Percentiles rank a stretch among this genome's conserved stretches.
phyloP scores from a whole-genome alignment of 208 protist species.

The Trichomonas gallinae region DNA sequence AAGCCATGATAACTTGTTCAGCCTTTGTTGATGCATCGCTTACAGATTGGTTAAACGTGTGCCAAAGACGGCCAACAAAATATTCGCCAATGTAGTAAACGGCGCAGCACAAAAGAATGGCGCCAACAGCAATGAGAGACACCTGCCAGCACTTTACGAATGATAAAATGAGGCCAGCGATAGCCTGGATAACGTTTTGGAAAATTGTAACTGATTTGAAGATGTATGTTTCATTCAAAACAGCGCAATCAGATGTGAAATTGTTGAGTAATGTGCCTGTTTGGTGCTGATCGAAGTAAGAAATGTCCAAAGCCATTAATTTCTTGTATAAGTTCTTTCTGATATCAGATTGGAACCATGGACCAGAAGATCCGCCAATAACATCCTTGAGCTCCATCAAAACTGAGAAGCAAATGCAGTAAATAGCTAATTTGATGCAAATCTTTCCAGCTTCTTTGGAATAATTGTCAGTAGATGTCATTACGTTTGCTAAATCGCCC shows the following conservation, averaged over 20 bases:
- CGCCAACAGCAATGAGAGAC: background rate
- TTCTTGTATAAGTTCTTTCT: background rate
- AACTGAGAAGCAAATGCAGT: background rate
- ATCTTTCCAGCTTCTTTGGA: background rate
- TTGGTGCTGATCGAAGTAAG: background rate
- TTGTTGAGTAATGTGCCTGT: background rate
- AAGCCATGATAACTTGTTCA: background rate
- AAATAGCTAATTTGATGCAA: background rate
- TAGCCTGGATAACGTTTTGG: background rate
- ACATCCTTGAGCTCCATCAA: background rate
- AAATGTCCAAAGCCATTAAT: background rate
- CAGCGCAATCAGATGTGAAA: background rate
- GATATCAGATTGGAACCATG: background rate
- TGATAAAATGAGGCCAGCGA: background rate
- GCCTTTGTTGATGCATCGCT: background rate
- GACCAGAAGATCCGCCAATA: background rate
- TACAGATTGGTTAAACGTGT: background rate
- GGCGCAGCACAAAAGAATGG: background rate
- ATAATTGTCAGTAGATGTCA: background rate
- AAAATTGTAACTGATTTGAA: too few species aligned
- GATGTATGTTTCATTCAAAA: background rate
- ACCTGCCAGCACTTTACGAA: background rate
- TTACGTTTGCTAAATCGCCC: background rate
- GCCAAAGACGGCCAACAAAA: background rate
- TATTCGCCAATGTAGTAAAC: background rate